Base-by-base conservation (phyloP, 1,284 basidiomycete species). In the Apiotrichum sp. region DNA sequence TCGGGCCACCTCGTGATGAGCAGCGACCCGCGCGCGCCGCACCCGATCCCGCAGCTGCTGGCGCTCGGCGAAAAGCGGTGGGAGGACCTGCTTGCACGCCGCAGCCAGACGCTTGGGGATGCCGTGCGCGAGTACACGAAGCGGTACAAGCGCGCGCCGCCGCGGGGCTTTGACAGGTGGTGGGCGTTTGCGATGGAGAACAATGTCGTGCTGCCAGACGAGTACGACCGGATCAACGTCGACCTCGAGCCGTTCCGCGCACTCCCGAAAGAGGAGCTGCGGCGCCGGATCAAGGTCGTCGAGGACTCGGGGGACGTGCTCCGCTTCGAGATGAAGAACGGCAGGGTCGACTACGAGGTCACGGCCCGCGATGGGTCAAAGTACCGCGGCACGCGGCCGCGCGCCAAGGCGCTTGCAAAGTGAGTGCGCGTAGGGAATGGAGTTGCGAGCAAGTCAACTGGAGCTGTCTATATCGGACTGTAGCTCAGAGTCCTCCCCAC, bases 81-180 rank as follows among this genome's bases (percentile, higher is more conserved):
- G 72, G 81, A 83, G 47, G 76, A 79, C 31, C 81, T 87, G 57
- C 74, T 95, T 10, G 77, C 75, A 0, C 77, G 80, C 46, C 92
- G 95, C 77, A 90, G 87, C 69, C 80, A 79, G 59, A 87, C 87
- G 0, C 78, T 95, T 10, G 75, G 74, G 14, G 83, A 82, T 31
- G 90, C 91, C 0, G 86, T 89, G 1, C 73, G 72, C 6, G 88
- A 92, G 72, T 96, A 96, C 74, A 81, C 78, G 63, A 75, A 80
- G 53, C 79, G 92, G 49, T 92, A 95, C 69, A 78, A 79, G 2
- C 82, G 86, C n/a, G 74, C 81, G 13, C 91, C 93, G 8, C 93
- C 92, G 0, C 82, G 80, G 55, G 92, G 90, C 0, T 96, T 95
- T 64, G 89, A 92, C 68, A 72, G 81, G 41, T 96, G 93, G 93